Base-by-base conservation (phyloP, 148 eudicot genomes). In the Amaranthus cruentus region DNA sequence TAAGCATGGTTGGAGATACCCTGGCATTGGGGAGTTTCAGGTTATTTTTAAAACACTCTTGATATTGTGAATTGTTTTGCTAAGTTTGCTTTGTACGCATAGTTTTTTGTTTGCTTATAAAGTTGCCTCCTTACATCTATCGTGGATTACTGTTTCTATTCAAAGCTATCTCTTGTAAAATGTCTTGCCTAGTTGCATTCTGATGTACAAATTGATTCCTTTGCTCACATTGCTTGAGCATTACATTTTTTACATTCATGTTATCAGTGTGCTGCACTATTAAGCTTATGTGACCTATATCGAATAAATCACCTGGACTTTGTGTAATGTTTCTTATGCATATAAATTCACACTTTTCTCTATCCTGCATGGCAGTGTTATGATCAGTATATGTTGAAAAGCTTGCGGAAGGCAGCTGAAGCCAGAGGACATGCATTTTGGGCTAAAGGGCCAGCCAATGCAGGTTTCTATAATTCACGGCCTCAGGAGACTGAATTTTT, bases 1-100 rank as follows among this genome's bases (percentile, higher is more conserved):
- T 46, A 93, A 91, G 80, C 96, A 93, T 84, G 96, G 96, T 78
- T 93, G 98, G 98, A 93, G 96, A 82, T 91, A 89, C 81, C 98
- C 98, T 49, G 98, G 98, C 79, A 80, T 90, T 52, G 98, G 98
- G 78, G 94, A 90, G 84, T 93, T 93, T 69, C 98, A 93, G 98
- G 98, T 93, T 80, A 76, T 77, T 59, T 42, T 75, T 53, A 38
- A 47, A 66, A 13, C 7, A 62, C 73, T 70, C 63, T 3, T 52
- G 50, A 79, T 69, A 58, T 68, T 69, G 28, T 57, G 56, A 18
- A 62, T 60, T 47, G 15, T 73, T 47, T 13, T 62, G 49, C 47
- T 59, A 57, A 66, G 62, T 74, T 42, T 66, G 18, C 47, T 58
- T 47, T 56, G 5, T 57, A 21, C 48, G 47, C 15, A 46, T 72